Evolutionary conservation across 2,329 filamentous ascomycete genomes (phyloP), one percentile per base, ranked within the genome.

Genomic region (Claviceps digitariae): DNA sequence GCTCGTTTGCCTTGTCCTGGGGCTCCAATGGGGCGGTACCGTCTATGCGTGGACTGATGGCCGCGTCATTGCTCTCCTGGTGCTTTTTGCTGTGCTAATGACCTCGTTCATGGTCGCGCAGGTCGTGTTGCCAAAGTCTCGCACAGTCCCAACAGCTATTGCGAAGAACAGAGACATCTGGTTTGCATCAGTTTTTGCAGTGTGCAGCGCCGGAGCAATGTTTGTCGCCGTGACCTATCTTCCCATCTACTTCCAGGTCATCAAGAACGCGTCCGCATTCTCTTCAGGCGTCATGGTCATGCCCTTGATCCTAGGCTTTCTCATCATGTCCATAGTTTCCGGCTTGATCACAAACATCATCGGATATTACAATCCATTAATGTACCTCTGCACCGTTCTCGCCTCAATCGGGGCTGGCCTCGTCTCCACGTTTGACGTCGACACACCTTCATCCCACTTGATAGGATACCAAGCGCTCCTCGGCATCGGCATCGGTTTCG

Each of bases 1-100:
- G 10, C 66, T 75, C 7, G 61, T 76, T 21, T 77, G 72, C 57
- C 64, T 76, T 15, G 58, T 77, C 0, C 64, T 78, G 0, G 74
- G 73, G n/a, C 63, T 78, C 3, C 73, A 77, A 53, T 77, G 72
- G 72, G 71, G 71, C 34, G 72, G 70, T 10, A 60, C 61, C 29
- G 63, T 63, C 47, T 68, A 71, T 36, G 52, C 57, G 1, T 66
- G 64, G 64, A 53, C 52, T 43, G 54, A 57, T 51, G 58, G 54
- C 20, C 56, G 40, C 21, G 60, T 65, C 17, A 61, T 60, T 0
- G 61, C 58, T 25, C 59, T 70, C 1, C 62, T 70, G 15, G 61
- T 69, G 54, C 53, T 67, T 0, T 63, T 66, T 4, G 61, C 52
- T 1, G 54, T 70, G 12, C 57, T 71, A 3, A 59, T 69, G 15